phyloP scores from a whole-genome alignment of 164 flowering plant genomes.

The Vitis labrusca region DNA sequence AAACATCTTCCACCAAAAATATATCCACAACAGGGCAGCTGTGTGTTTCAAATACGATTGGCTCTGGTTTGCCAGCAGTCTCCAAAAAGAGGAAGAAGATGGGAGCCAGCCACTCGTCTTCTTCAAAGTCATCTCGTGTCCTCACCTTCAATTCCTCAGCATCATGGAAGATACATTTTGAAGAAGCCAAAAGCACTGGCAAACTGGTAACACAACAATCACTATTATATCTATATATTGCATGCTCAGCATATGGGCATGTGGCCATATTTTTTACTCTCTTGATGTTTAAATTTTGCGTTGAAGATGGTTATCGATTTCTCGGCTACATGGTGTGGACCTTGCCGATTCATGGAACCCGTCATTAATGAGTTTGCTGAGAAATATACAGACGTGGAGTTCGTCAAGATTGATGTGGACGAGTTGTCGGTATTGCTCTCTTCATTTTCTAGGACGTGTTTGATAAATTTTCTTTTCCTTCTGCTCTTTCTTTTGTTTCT shows the following conservation, averaged over 20 bases:
- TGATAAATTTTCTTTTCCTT: not conserved
- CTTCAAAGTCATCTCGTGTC: conserved; percentile 9
- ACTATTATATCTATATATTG: not conserved
- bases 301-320: conserved; percentile 65
- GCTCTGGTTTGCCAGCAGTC: not conserved
- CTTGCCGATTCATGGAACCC: conserved; percentile 61
- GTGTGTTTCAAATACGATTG: not conserved
- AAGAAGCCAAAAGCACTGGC: conserved; percentile 30
- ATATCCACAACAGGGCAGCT: not conserved
- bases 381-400: conserved; percentile 47
- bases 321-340: conserved; percentile 75
- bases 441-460: not conserved
- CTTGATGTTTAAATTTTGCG: not conserved
- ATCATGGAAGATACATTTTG: conserved; percentile 39
- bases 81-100: conserved; percentile 3
- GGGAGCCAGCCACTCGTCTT: conserved; percentile 17
- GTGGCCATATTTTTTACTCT: not conserved
- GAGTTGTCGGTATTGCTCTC: conserved; percentile 38
- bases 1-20: not conserved
- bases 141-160: conserved; percentile 26
- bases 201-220: conserved; percentile 31
- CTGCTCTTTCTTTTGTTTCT: not conserved
- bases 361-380: conserved; percentile 39
- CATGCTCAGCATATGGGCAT: no score
- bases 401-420: conserved; percentile 73